Evolutionary conservation across 192 early-diverging fungal genomes (phyloP), one percentile per base, ranked within the genome.

Genomic region (Chytriomyces hyalinus): DNA sequence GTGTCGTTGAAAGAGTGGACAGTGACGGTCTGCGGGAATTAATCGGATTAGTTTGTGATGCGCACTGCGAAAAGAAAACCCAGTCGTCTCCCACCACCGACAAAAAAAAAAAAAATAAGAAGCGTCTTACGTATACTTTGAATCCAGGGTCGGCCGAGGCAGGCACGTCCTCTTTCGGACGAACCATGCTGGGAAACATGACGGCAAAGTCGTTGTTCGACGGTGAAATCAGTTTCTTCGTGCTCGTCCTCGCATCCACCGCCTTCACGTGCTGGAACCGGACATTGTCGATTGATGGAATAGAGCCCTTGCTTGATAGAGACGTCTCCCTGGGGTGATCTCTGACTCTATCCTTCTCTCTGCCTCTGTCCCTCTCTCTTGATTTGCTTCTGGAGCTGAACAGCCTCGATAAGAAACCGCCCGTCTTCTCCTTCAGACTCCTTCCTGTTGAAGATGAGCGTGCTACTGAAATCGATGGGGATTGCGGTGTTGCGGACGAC

Each of bases 1-100:
- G 17, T 51, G 13, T 70, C 68, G 3, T 47, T 15, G 26, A 51
- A 70, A 0, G 68, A 70, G n/a, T 70, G 49, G 51, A 70, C 50
- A 15, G 68, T 70, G 48, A 70, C 36, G 13, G 28, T 47, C 66
- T 67, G 66, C 15, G 13, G 4, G 36, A 36, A 11, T 47, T 4
- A 43, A 67, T n/a, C 46, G 5, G 17, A 48, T 13, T 10, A 67
- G 46, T 67, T 47, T 11, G 62, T 64, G 28, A 5, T 13, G 2
- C 3, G 66, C 15, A 47, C 11, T 47, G 46, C 28, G 24, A 47
- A 67, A 47, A 8, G 65, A 15, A 13, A 13, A 24, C 62, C 62
- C 17, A 64, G 26, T 4, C 62, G 11, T 28, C 26, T 65, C 28
- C 62, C 13, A 26, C 24, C n/a, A n/a, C 11, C 26, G 3, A 5